Base-by-base conservation (phyloP, 495 filamentous ascomycete genomes). In the Ascodesmis nigricans region DNA sequence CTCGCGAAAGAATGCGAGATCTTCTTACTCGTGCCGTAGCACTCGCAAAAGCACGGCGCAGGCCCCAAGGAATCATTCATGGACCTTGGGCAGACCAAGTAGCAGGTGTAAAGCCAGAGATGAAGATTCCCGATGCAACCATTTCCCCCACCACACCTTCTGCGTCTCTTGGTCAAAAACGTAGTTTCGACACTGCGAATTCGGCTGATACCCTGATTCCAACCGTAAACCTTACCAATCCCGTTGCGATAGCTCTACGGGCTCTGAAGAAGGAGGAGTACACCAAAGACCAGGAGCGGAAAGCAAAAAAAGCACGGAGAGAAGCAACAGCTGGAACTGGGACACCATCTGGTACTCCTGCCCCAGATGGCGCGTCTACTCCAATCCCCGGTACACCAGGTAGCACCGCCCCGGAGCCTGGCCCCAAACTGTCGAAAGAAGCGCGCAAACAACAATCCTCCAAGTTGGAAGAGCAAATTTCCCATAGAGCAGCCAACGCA, bases 371-470 rank as follows among this genome's bases (percentile, higher is more conserved):
- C 4, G 43, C 39, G 8, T 37, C 38, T 8, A 38, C 47, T 0
- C 24, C 38, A 7, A 43, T 14, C 1, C 40, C 43, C 15, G 29
- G 32, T 14, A 38, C 37, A 23, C 37, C 47, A 4, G 32, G 36
- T 5, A 40, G 39, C 4, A 36, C 37, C 8, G 41, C 49, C 7
- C 47, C 47, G 3, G 41, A 37, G 5, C 30, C 38, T 1, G 46
- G 43, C 14, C 42, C 39, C 14, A 52, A 42, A 35, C 33, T 52
- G 29, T 51, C 49, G 17, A 71, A 71, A 48, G 67, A 71, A 44
- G 53, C 56, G n/a, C 64, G 67, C 45, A 71, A 69, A 50, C 56
- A 61, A 5, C 55, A 55, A n/a, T 58, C 61, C 3, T 56, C 58
- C 0, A 65, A 62, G 34, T 45, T 59, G 2, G 58, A 62, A 4